phyloP scores from a whole-genome alignment of 257 asterid species.

The Solanum sejunctum region DNA sequence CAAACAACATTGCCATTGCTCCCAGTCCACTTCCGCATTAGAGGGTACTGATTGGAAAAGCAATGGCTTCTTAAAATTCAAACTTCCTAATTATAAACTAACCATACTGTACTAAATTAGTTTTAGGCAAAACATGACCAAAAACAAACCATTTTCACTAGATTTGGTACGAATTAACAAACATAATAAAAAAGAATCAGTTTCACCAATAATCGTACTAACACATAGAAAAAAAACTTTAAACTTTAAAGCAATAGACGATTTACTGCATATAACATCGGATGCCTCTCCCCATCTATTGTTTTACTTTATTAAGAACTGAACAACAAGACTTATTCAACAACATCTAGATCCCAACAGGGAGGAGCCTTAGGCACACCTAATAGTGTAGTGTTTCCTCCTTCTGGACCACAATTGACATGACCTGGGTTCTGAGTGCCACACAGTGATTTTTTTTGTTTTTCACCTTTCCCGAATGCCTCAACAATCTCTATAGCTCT shows the following conservation, averaged over 20 bases:
- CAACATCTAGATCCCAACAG: constrained; percentile 91
- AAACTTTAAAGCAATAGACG: neutral
- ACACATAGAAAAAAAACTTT: neutral
- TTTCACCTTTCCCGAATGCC: constrained; percentile 83
- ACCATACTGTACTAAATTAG: neutral
- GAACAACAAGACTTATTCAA: constrained; percentile 21
- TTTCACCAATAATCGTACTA: neutral
- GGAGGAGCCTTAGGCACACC: constrained; percentile 89
- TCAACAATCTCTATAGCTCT: constrained; percentile 87
- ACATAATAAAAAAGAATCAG: neutral
- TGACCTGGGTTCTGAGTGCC: constrained; percentile 90
- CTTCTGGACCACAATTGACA: constrained; percentile 76
- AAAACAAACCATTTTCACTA: neutral
- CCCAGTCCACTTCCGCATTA: neutral
- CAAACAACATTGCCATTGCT: neutral
- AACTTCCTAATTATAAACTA: neutral
- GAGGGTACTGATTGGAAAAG: neutral
- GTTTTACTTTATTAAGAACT: constrained; percentile 32
- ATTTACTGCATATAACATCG: constrained; percentile 4
- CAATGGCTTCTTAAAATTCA: neutral
- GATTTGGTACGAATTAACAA: neutral
- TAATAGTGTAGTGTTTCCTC: constrained; percentile 70
- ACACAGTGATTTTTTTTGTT: constrained; percentile 46
- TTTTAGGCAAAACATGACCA: neutral
- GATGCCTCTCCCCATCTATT: constrained; percentile 18